Conservation (phyloP, 2,329 filamentous ascomycete genomes). For the Xylaria sp. region DNA sequence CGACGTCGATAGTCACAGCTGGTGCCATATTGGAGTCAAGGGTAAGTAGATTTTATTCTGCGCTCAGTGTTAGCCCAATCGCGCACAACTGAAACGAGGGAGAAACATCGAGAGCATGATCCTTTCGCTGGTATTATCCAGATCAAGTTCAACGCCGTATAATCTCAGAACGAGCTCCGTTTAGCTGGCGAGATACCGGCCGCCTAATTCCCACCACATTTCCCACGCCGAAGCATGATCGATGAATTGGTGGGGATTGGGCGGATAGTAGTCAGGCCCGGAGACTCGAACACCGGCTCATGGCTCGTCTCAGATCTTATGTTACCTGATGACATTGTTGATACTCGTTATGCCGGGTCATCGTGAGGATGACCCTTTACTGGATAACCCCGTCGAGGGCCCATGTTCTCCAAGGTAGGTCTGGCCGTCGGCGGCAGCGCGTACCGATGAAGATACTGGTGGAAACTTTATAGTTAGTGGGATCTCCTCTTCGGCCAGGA, state of each 20-base stretch:
- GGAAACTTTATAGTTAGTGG: conserved; percentile 32
- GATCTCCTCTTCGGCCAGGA: conserved; percentile 12
- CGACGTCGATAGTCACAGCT: conserved; percentile 73
- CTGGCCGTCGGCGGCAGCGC: conserved; percentile 44
- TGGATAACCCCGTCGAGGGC: conserved; percentile 48
- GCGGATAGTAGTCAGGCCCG: conserved; percentile 38
- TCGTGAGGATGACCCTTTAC: conserved; percentile 38
- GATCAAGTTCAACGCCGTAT: conserved; percentile 96
- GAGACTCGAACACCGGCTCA: conserved; percentile 54
- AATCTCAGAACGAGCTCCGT: conserved; percentile 73
- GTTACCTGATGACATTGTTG: conserved; percentile 51
- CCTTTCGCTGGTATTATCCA: conserved; percentile 99
- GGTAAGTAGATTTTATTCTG: conserved; percentile 46
- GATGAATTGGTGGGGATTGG: conserved; percentile 5
- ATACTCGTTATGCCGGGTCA: conserved; percentile 46
- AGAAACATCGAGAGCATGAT: conserved; percentile 80
- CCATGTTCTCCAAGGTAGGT: conserved; percentile 44
- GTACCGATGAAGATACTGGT: conserved; percentile 46
- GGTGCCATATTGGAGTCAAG: conserved; percentile 75
- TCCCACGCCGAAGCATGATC: conserved; percentile 7
- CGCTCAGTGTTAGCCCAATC: conserved; percentile 50
- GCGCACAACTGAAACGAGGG: conserved; percentile 49
- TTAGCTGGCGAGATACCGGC: conserved; percentile 26
- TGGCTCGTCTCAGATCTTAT: conserved; percentile 50
- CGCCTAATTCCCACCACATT: not conserved